A percentile compares a stretch with the other conserved stretches of the same genome.
These are phyloP conservation scores for Millerozyma miso DNA, from an alignment of 805 yeast species.

Conservation along the genomic window DNA sequence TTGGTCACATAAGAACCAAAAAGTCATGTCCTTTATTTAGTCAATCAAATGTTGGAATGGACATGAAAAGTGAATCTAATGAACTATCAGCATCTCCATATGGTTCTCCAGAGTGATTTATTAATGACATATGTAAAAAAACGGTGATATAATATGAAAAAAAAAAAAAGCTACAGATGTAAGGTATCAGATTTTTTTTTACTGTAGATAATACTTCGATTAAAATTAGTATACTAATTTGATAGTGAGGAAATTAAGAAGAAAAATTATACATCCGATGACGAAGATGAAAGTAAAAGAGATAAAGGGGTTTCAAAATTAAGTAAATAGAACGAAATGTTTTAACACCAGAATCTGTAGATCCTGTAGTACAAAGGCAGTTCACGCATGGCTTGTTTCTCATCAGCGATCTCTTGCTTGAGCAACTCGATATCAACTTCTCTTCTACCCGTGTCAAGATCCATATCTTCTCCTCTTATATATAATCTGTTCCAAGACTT, in stretches of 20 bases:
- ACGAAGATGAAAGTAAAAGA: too few relatives aligned
- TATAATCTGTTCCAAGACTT: constrained; percentile 25
- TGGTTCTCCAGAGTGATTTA: not conserved
- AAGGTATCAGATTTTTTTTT: not conserved
- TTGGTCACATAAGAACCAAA: constrained; percentile 92
- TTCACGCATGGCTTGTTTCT: constrained; percentile 14
- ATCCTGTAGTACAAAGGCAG: constrained; percentile 1
- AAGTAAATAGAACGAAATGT: too few relatives aligned
- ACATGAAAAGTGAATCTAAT: not conserved
- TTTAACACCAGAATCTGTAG: constrained; percentile 1
- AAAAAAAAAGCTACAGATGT: too few relatives aligned
- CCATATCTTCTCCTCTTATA: constrained; percentile 32
- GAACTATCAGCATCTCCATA: constrained; percentile 2
- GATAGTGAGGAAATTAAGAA: too few relatives aligned
- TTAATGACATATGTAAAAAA: not conserved
- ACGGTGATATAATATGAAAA: too few relatives aligned
- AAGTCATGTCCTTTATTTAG: constrained; percentile 83
- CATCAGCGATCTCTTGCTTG: constrained; percentile 41
- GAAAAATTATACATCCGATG: too few relatives aligned
- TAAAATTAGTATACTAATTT: too few relatives aligned
- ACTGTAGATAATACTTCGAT: not conserved
- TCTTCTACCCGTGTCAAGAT: constrained; percentile 43
- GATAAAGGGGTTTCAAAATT: too few relatives aligned
- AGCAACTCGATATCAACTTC: constrained; percentile 32
- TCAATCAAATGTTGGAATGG: constrained; percentile 28